A percentile compares a stretch with the other conserved stretches of the same genome.
These are phyloP conservation scores for Digitaria exilis DNA, from an alignment of 202 grass and related monocot species.

Conservation along the genomic window DNA sequence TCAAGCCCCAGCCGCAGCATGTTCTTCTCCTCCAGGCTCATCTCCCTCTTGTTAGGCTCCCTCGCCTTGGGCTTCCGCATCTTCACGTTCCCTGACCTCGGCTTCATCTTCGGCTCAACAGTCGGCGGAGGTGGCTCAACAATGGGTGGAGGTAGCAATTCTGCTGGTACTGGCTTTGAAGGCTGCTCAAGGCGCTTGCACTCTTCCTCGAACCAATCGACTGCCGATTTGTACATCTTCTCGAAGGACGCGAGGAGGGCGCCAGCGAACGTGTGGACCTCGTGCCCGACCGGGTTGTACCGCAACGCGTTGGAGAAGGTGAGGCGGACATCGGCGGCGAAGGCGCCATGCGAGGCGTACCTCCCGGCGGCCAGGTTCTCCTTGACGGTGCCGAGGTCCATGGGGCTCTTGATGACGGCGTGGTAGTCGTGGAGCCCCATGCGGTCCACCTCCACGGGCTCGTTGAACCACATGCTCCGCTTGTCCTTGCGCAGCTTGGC, in stretches of 20 bases:
- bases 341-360: slow-evolving; percentile 62
- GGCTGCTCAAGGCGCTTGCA: slow-evolving; percentile 34
- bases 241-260: slow-evolving; percentile 69
- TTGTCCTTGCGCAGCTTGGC: slow-evolving; percentile 81
- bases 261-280: slow-evolving; percentile 76
- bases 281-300: slow-evolving; percentile 75
- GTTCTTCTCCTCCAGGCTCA: slow-evolving; percentile 93
- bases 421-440: slow-evolving; percentile 84
- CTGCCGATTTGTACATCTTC: slow-evolving; percentile 36
- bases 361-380: slow-evolving; percentile 47
- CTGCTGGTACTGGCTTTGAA: not conserved
- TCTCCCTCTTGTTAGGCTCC: slow-evolving; percentile 78
- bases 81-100: slow-evolving; percentile 36
- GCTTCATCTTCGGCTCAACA: slow-evolving; percentile 20
- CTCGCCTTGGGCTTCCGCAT: slow-evolving; percentile 78
- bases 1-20: slow-evolving; percentile 68
- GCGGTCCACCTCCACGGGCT: slow-evolving; percentile 67
- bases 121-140: not conserved
- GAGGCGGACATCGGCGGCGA: slow-evolving; percentile 71
- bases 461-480: slow-evolving; percentile 88
- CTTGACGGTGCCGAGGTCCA: slow-evolving; percentile 89
- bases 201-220: slow-evolving; percentile 50
- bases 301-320: slow-evolving; percentile 84
- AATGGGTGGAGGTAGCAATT: not conserved
- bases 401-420: slow-evolving; percentile 77